These are phyloP conservation scores for Mortierella sp. DNA, from an alignment of 371 early-diverging fungal genomes.

Conservation along the genomic window DNA sequence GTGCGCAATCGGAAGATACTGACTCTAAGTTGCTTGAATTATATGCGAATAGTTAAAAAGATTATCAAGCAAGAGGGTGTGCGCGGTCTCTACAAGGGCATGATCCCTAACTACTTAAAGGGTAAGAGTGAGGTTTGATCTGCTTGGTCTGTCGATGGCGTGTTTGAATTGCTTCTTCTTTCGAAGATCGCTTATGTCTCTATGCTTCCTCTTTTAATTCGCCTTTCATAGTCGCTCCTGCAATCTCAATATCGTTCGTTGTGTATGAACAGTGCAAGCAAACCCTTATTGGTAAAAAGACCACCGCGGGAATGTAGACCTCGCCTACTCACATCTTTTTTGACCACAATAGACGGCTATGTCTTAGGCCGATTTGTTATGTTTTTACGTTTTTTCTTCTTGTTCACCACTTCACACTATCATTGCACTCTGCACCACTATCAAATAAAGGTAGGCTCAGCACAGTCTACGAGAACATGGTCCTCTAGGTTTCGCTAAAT, in stretches of 20 bases:
- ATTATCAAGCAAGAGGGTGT: slow-evolving; percentile 84
- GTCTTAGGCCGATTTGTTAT: background rate
- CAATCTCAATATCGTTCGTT: slow-evolving; percentile 89
- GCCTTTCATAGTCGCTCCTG: slow-evolving; percentile 74
- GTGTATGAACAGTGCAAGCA: slow-evolving; percentile 85
- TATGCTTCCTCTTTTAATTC: background rate
- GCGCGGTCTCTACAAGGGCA: slow-evolving; percentile 83
- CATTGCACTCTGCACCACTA: background rate
- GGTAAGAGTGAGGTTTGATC: slow-evolving; percentile 27
- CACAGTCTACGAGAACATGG: no score
- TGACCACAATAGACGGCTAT: background rate
- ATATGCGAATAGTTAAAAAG: slow-evolving; percentile 51
- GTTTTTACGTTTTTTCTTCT: background rate
- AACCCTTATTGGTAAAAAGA: slow-evolving; percentile 60
- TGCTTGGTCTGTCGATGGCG: background rate
- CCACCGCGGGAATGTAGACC: slow-evolving; percentile 53
- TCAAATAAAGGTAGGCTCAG: background rate
- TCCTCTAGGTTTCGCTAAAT: background rate
- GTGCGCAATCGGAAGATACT: background rate
- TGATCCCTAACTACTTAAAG: slow-evolving; percentile 86
- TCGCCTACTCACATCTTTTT: no score
- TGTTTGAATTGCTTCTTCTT: background rate
- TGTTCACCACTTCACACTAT: background rate
- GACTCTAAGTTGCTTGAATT: background rate
- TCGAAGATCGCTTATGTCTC: background rate